Evolutionary conservation across 441 rosid species (phyloP).

Genomic region (Gossypium lobatum): DNA sequence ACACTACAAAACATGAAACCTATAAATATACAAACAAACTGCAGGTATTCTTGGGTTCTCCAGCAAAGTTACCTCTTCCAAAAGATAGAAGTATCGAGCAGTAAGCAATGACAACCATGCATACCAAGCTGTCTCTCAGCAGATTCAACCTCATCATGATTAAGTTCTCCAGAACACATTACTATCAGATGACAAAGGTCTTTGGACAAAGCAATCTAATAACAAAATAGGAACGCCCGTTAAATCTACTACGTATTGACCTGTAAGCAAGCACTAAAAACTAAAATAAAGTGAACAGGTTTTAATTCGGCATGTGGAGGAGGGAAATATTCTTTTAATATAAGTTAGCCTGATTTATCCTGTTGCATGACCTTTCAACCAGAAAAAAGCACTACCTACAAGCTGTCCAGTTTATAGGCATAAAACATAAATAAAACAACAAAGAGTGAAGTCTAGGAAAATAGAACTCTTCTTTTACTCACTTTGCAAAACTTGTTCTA

Average conservation of each 20-base stretch:
- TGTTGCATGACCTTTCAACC: background rate
- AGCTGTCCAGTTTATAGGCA: background rate
- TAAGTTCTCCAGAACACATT: conserved; percentile 73
- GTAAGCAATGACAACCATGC: conserved; percentile 64
- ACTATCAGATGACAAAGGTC: conserved; percentile 75
- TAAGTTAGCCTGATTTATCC: background rate
- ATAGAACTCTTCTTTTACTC: background rate
- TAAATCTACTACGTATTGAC: conserved; percentile 10
- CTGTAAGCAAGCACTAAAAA: background rate
- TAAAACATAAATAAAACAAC: background rate
- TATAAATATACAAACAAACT: conserved; percentile 6
- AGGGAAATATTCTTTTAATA: background rate
- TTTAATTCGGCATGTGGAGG: background rate
- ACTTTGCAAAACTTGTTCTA: background rate
- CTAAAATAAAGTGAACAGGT: background rate
- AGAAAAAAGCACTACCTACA: conserved; percentile 7
- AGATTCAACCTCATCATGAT: conserved; percentile 33
- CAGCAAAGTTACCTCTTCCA: conserved; percentile 52
- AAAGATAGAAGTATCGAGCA: conserved; percentile 78
- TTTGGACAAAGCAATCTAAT: conserved; percentile 80
- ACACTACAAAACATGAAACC: conserved; percentile 8
- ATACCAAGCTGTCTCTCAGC: conserved; percentile 25
- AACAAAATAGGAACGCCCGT: conserved; percentile 21
- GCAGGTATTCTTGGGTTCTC: conserved; percentile 13
- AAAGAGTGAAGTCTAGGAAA: background rate